Base-by-base conservation (phyloP, 2,329 filamentous ascomycete genomes). In the Colletotrichum horii region DNA sequence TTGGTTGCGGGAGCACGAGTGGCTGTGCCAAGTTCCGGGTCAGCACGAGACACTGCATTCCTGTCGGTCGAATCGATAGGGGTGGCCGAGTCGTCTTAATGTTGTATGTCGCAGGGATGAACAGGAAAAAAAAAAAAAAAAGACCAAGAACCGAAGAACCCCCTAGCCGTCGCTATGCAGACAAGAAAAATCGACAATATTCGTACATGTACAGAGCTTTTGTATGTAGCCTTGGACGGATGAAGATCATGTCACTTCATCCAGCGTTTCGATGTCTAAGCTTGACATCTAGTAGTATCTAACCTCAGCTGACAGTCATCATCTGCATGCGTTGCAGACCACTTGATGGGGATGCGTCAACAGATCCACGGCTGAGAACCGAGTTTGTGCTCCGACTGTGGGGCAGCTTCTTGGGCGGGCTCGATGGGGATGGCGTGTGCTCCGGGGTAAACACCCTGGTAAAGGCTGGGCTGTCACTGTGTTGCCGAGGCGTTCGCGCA, bases 391-490 rank as follows among this genome's bases (percentile, higher is more conserved):
- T 91, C 38, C 88, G 89, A 76, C 87, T 91, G 78, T 89, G 88
- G 32, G 86, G 85, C 11, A 88, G 80, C 74, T 88, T 86, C 78
- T 87, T 88, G 26, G 90, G 86, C 6, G 91, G 89, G 74, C 88
- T 92, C 15, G 89, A 86, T 52, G 87, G 87, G 48, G 87, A 87
- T 1, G 92, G 91, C 60, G 93, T 91, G 26, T 72, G 73, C 12
- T 92, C 91, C 6, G 76, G 76, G 14, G 77, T 78, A 79, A 94
- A 94, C 48, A 94, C 91, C 28, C 90, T 86, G 4, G 91, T 93
- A 77, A 94, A 94, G 1, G 92, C 92, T n/a, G 92, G 92, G 79
- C 91, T 93, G 4, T 90, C 91, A 43, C 84, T 82, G 28, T 84
- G 83, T 11, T 85, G 84, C 61, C 88, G 86, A 4, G 89, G 88